These are phyloP conservation scores for Polyporus arcularius DNA, from an alignment of 768 basidiomycete genomes.

Conservation along the genomic window DNA sequence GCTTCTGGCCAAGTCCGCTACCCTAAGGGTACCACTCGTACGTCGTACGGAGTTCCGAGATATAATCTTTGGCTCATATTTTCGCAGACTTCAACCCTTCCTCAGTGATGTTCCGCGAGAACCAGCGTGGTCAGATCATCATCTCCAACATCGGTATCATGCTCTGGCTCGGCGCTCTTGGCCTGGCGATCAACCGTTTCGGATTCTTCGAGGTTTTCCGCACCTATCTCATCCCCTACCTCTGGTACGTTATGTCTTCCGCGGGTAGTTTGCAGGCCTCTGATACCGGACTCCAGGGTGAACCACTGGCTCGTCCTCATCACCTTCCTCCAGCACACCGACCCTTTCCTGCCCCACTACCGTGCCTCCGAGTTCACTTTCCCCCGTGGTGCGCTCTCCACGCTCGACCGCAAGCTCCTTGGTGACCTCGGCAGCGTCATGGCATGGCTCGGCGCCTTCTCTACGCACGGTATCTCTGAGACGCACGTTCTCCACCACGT, in stretches of 20 bases:
- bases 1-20: constrained; percentile 85
- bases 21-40: constrained; percentile 78
- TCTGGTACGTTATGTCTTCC: constrained; percentile 51
- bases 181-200: constrained; percentile 53
- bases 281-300: constrained; percentile 44
- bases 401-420: constrained; percentile 81
- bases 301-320: constrained; percentile 97
- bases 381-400: constrained; percentile 89
- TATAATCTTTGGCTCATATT: not conserved
- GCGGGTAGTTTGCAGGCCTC: not conserved
- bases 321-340: constrained; percentile 98
- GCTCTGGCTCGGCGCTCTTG: constrained; percentile 65
- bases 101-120: constrained; percentile 80
- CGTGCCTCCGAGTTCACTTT: constrained; percentile 88
- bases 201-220: constrained; percentile 76
- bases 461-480: constrained; percentile 92
- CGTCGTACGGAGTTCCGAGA: constrained; percentile 30
- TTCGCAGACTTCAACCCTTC: constrained; percentile 71
- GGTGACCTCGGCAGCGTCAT: constrained; percentile 78
- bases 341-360: constrained; percentile 93
- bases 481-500: constrained; percentile 94
- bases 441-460: constrained; percentile 82
- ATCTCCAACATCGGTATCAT: constrained; percentile 82
- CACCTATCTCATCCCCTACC: constrained; percentile 85
- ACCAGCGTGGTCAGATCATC: constrained; percentile 76